phyloP scores from a whole-genome alignment of 441 rosid genomes.

The Omphalea diandra region DNA sequence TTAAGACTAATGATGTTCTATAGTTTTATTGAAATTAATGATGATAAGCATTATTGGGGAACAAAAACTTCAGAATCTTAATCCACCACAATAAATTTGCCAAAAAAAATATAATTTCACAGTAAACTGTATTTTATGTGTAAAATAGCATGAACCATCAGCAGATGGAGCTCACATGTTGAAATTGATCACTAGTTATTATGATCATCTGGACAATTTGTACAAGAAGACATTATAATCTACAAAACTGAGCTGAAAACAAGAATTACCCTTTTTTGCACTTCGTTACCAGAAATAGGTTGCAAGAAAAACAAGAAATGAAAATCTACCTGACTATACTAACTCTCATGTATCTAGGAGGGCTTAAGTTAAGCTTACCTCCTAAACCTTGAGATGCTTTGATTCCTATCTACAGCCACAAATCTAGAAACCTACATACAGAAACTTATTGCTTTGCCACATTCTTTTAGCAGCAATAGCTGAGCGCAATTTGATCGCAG shows the following conservation, averaged over 20 bases:
- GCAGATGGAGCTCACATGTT: no score
- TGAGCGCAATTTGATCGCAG: slow-evolving; percentile 42
- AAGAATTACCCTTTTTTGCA: slow-evolving; percentile 4
- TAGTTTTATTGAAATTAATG: no score
- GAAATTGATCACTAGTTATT: not conserved
- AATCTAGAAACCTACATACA: slow-evolving; percentile 20
- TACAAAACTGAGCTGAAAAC: not conserved
- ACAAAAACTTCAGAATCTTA: no score
- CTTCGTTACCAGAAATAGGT: not conserved
- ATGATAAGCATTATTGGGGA: no score
- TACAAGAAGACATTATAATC: not conserved
- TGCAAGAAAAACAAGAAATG: not conserved
- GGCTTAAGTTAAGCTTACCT: slow-evolving; percentile 2
- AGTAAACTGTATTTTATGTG: no score
- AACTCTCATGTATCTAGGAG: slow-evolving; percentile 17
- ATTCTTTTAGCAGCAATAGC: slow-evolving; percentile 36
- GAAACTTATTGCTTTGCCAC: slow-evolving; percentile 23
- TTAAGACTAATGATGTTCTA: no score
- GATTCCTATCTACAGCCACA: not conserved
- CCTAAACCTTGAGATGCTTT: slow-evolving; percentile 21
- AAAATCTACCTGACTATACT: not conserved
- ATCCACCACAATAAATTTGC: no score
- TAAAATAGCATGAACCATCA: no score
- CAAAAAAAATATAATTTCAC: no score
- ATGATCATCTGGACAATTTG: slow-evolving; percentile 3